Conservation (phyloP, 73 alveolate genomes). For the Stentor roeselii region DNA sequence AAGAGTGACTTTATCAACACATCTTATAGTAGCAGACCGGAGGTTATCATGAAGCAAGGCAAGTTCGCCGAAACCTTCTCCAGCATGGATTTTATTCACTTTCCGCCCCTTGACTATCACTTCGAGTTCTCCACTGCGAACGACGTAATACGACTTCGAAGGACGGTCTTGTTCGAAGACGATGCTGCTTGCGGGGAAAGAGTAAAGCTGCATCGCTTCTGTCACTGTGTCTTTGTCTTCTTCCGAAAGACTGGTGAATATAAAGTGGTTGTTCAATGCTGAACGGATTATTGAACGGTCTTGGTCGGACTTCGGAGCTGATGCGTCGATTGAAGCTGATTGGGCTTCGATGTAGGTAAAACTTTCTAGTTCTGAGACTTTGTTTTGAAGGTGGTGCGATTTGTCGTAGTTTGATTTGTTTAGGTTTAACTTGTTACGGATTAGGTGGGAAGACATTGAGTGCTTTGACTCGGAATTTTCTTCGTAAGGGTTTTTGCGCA, state of each 20-base stretch:
- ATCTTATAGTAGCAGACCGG: conserved; percentile 61
- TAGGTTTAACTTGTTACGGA: background rate
- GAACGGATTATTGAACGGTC: background rate
- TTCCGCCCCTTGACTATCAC: conserved; percentile 22
- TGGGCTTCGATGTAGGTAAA: conserved; percentile 6
- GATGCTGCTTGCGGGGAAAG: background rate
- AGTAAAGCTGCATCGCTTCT: background rate
- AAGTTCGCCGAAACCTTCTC: conserved; percentile 76
- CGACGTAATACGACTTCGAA: conserved; percentile 16
- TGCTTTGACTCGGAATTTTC: background rate
- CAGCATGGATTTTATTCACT: conserved; percentile 32
- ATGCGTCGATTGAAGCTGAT: background rate
- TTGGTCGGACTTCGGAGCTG: background rate
- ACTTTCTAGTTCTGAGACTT: background rate
- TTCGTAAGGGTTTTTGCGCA: background rate
- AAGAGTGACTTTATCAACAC: conserved; percentile 45
- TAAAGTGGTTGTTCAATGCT: conserved; percentile 31
- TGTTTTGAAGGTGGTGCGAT: background rate
- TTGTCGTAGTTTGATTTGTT: background rate
- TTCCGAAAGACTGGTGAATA: conserved; percentile 11
- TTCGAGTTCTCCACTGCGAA: conserved; percentile 23
- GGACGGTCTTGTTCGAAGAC: conserved; percentile 29
- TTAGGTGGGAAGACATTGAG: background rate
- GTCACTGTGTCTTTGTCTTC: conserved; percentile 27
- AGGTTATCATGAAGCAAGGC: conserved; percentile 63